Evolutionary conservation across 805 yeast genomes (phyloP).

Genomic region (Saccharomycopsis schoenii): DNA sequence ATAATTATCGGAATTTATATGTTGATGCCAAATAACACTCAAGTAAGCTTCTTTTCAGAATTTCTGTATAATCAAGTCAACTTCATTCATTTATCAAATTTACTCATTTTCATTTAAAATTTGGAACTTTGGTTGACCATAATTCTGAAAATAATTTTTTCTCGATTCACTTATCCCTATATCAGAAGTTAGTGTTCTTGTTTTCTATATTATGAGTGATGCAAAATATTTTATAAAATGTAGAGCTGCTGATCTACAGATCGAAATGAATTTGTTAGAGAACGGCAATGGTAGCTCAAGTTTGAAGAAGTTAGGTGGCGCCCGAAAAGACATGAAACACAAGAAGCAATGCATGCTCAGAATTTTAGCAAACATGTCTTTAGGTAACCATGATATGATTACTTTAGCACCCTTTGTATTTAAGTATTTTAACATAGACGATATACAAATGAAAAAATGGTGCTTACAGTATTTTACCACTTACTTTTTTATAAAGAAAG

Average conservation of each 20-base stretch:
- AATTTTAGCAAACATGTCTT: constrained; percentile 71
- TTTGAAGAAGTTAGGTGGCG: not conserved
- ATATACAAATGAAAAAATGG: constrained; percentile 60
- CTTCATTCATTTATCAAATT: not conserved
- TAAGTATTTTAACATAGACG: constrained; percentile 44
- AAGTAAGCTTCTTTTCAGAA: too few species aligned
- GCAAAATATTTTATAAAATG: constrained; percentile 18
- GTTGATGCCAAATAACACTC: too few species aligned
- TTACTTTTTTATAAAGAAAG: constrained; percentile 50
- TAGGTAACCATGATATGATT: constrained; percentile 72
- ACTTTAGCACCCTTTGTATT: constrained; percentile 55
- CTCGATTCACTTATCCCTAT: not conserved
- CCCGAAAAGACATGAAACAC: constrained; percentile 20
- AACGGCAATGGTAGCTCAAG: not conserved
- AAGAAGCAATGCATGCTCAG: constrained; percentile 50
- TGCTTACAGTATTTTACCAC: constrained; percentile 57
- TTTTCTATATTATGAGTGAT: constrained; percentile 16
- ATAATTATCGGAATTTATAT: too few species aligned
- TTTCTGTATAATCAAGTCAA: too few species aligned
- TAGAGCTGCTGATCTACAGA: constrained; percentile 25
- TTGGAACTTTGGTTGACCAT: not conserved
- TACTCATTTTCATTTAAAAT: not conserved
- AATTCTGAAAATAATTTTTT: not conserved
- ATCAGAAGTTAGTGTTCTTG: not conserved
- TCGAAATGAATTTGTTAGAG: constrained; percentile 20